Base-by-base conservation (phyloP, 306 rosid species). In the Ormosia semicastrata region DNA sequence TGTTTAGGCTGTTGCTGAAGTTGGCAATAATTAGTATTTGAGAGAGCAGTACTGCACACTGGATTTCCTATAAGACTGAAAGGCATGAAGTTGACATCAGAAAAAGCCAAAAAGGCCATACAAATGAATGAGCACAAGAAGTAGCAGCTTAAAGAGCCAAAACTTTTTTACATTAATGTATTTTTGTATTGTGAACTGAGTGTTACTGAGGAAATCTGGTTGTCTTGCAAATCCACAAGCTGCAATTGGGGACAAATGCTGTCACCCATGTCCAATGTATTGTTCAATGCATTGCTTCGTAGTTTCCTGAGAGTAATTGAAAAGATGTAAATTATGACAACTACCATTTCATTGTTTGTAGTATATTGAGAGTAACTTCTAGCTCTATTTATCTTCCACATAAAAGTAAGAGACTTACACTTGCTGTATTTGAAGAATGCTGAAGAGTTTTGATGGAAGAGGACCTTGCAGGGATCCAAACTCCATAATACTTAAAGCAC, bases 31-130 rank as follows among this genome's bases (percentile, higher is more conserved):
- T 83, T 84, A 18, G 92, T 77, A 73, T 68, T 81, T 24, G 91
- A 77, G 34, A 84, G 86, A 60, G 72, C 80, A 4, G 50, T 37
- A 30, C 5, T 75, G 87, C 99, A 95, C 29, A 92, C 90, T 8
- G 98, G 99, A 83, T 95, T 95, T 47, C 98, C 98, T 68, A 88
- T 11, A 12, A 95, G 93, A 80, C 99, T 95, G 88, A 75, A 78
- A 82, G 24, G 41, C 56, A 82, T n/a, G 59, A 77, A 58, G 41
- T 50, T 65, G 39, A 71, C 64, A 81, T 85, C 53, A 82, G 67
- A 29, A 80, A 78, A 12, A 71, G 63, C 46, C 18, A 62, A 49
- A 59, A 57, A 71, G 63, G 53, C n/a, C 58, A 49, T 73, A 58
- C 18, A 66, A 39, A 73, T n/a, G 5, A 66, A 58, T 47, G 5